A percentile compares a stretch with the other conserved stretches of the same genome.
phyloP scores from a whole-genome alignment of 2,329 filamentous ascomycete genomes.

The Botrytis cinerea region DNA sequence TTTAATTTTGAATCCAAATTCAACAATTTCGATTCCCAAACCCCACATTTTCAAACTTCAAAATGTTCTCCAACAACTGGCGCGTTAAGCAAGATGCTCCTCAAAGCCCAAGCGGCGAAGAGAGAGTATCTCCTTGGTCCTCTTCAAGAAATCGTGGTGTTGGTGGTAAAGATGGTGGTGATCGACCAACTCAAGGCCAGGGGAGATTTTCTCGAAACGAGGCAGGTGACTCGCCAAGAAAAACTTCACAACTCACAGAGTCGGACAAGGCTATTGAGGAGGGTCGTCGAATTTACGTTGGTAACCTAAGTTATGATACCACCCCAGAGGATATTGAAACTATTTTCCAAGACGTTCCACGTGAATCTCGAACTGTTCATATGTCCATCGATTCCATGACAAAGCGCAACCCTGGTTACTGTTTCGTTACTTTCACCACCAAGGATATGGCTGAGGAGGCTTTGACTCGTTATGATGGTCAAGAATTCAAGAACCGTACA shows the following conservation, averaged over 20 bases:
- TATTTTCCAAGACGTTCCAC: slow-evolving; percentile 48
- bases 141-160: slow-evolving; percentile 14
- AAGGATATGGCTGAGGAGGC: slow-evolving; percentile 58
- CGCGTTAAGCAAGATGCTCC: slow-evolving; percentile 32
- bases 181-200: slow-evolving; percentile 18
- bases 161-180: slow-evolving; percentile 11
- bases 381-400: slow-evolving; percentile 70
- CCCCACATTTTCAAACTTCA: background rate
- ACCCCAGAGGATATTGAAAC: slow-evolving; percentile 50
- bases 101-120: slow-evolving; percentile 19
- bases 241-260: slow-evolving; percentile 28
- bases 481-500: slow-evolving; percentile 56
- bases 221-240: slow-evolving; percentile 25
- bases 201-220: slow-evolving; percentile 23
- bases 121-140: slow-evolving; percentile 18
- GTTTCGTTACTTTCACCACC: slow-evolving; percentile 67
- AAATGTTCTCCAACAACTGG: slow-evolving; percentile 38
- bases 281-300: slow-evolving; percentile 51
- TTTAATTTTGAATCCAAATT: slow-evolving; percentile 9
- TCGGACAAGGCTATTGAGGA: slow-evolving; percentile 34
- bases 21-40: slow-evolving; percentile 13
- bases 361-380: slow-evolving; percentile 58
- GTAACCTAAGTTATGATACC: slow-evolving; percentile 57
- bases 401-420: slow-evolving; percentile 71
- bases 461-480: slow-evolving; percentile 57